Evolutionary conservation across 1,139 yeast genomes (phyloP), one percentile per base, ranked within the genome.

Genomic region (Taiozyma onychis): DNA sequence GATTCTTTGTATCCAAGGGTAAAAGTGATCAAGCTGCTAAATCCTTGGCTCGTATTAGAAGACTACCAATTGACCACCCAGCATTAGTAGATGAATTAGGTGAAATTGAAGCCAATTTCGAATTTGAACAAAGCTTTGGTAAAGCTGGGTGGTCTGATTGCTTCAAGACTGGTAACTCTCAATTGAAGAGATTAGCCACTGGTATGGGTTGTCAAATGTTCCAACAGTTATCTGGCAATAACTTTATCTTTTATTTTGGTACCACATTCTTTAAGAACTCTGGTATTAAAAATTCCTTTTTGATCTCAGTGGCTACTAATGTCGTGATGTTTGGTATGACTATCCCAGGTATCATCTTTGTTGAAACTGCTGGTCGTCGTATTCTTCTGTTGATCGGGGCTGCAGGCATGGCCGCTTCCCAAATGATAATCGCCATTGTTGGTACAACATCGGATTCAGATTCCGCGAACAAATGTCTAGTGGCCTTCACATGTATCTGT

Each of bases 141-240:
- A 52, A 57, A 22, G 63, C 67, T 14, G 53, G 70, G 16, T 65
- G 72, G 68, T 57, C 63, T 49, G 75, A 69, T 53, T 63, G 71
- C 46, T 65, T 66, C 57, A 51, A 54, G 14, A 56, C 58, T n/a
- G 54, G 54, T 49, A 61, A 59, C 41, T 49, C 52, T 41, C 66
- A 62, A 51, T 53, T 61, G 39, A 63, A 63, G 46, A 70, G 73
- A 57, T 64, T 72, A 42, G 57, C 71, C 45, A 66, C 72, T 30
- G 78, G 77, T 58, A 64, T 70, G 43, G 68, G 72, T 43, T 56
- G 72, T 48, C 79, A 75, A 61, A 76, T 79, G 61, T 75, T 80
- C 70, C 87, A 82, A 69, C 88, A 83, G 67, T 77, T 83, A 72
- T 81, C 88, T 48, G 90, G 90, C 67, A 75, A 83, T 62, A 84